phyloP scores from a whole-genome alignment of 768 basidiomycete species.

The Agrocybe praecox region DNA sequence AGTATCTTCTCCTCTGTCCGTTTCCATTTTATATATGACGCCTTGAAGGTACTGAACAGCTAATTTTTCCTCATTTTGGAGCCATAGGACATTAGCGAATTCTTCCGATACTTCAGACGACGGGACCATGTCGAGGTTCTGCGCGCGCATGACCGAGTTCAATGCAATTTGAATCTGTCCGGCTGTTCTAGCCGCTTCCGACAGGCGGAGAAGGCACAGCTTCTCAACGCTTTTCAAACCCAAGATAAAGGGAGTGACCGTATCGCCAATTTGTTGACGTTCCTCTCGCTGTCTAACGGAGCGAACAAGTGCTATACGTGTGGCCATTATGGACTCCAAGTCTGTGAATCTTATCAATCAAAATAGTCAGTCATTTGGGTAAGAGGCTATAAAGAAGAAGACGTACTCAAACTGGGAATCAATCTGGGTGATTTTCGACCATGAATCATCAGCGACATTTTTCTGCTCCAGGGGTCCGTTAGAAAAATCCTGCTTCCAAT shows the following conservation, averaged over 20 bases:
- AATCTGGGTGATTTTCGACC: constrained; percentile 48
- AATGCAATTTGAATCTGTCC: constrained; percentile 80
- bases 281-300: constrained; percentile 72
- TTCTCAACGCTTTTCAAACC: constrained; percentile 65
- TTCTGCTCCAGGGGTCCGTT: constrained; percentile 36
- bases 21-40: constrained; percentile 18
- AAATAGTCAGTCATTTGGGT: constrained; percentile 3
- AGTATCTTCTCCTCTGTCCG: background rate
- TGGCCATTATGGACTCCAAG: constrained; percentile 79
- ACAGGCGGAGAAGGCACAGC: constrained; percentile 70
- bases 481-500: constrained; percentile 50
- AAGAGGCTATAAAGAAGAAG: background rate
- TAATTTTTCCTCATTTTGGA: constrained; percentile 79
- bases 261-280: constrained; percentile 73
- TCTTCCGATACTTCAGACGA: constrained; percentile 69
- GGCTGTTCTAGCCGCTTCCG: constrained; percentile 66
- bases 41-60: constrained; percentile 75
- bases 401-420: constrained; percentile 70
- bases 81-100: constrained; percentile 90
- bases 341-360: constrained; percentile 67
- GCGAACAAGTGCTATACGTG: constrained; percentile 78
- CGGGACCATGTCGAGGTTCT: constrained; percentile 50
- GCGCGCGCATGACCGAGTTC: constrained; percentile 81
- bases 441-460: constrained; percentile 33
- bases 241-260: constrained; percentile 54